Evolutionary conservation across 306 rosid genomes (phyloP).

Genomic region (Erythrophleum fordii): DNA sequence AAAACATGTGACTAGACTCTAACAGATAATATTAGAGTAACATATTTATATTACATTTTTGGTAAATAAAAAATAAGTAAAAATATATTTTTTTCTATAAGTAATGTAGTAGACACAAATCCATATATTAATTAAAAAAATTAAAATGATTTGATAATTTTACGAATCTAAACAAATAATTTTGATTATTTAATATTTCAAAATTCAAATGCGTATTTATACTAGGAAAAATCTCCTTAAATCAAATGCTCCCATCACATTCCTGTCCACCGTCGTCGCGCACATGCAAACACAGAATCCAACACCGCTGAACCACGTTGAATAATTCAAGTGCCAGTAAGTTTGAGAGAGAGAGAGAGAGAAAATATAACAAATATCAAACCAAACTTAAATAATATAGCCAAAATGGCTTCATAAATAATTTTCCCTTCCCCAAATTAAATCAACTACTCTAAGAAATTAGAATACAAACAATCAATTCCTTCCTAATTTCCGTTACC

Average conservation of each 20-base stretch:
- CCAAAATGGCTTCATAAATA: constrained; percentile 8
- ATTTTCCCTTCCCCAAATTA: constrained; percentile 15
- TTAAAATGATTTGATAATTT: background rate
- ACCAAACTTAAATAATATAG: background rate
- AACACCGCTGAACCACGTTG: constrained; percentile 2
- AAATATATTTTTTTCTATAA: too few relatives aligned
- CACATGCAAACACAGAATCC: background rate
- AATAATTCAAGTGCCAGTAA: constrained; percentile 28
- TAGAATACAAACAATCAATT: constrained; percentile 43
- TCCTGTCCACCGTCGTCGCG: too few relatives aligned
- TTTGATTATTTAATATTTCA: background rate
- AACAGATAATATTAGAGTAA: too few relatives aligned
- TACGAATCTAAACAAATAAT: background rate
- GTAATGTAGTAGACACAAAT: too few relatives aligned
- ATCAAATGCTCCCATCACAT: too few relatives aligned
- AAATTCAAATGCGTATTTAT: background rate
- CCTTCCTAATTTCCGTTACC: constrained; percentile 44
- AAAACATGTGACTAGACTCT: too few relatives aligned
- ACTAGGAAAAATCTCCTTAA: background rate
- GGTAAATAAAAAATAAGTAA: too few relatives aligned
- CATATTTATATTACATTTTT: too few relatives aligned
- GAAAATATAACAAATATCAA: background rate
- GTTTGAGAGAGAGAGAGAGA: background rate
- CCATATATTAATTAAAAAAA: too few relatives aligned
- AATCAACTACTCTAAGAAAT: constrained; percentile 31